Percentiles rank a stretch among this genome's conserved stretches.
phyloP scores from a whole-genome alignment of 1,284 basidiomycete species.

The Wolfiporia cocos region DNA sequence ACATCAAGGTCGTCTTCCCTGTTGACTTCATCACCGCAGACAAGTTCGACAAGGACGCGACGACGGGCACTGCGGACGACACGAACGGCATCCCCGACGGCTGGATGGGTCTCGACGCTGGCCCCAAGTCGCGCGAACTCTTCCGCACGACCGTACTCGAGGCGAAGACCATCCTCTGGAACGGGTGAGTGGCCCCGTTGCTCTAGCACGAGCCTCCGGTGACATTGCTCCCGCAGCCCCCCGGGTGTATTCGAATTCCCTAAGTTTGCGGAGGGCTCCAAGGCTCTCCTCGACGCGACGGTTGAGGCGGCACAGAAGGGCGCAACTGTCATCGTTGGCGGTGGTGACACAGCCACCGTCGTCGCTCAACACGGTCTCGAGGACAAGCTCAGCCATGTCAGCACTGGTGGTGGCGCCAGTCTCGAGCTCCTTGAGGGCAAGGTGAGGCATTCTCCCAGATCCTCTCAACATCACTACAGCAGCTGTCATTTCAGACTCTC shows the following conservation, averaged over 20 bases:
- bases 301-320: constrained; percentile 87
- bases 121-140: constrained; percentile 75
- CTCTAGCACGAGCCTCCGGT: not conserved
- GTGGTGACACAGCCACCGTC: constrained; percentile 91
- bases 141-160: constrained; percentile 81
- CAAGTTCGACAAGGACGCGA: constrained; percentile 91
- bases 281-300: constrained; percentile 80
- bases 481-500: constrained; percentile 52
- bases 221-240: constrained; percentile 44
- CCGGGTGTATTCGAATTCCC: constrained; percentile 98
- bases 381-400: constrained; percentile 91
- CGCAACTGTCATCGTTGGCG: constrained; percentile 90
- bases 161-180: constrained; percentile 98
- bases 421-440: constrained; percentile 97
- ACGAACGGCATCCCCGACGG: constrained; percentile 85
- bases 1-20: constrained; percentile 94
- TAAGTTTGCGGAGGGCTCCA: constrained; percentile 84
- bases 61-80: constrained; percentile 79
- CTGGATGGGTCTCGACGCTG: constrained; percentile 94
- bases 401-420: constrained; percentile 94
- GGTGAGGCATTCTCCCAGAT: constrained; percentile 36
- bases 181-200: constrained; percentile 53
- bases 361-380: constrained; percentile 82
- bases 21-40: constrained; percentile 93
- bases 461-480: too few species aligned